These are phyloP conservation scores for Monilinia laxa DNA, from an alignment of 2,329 filamentous ascomycete genomes.

Conservation along the genomic window DNA sequence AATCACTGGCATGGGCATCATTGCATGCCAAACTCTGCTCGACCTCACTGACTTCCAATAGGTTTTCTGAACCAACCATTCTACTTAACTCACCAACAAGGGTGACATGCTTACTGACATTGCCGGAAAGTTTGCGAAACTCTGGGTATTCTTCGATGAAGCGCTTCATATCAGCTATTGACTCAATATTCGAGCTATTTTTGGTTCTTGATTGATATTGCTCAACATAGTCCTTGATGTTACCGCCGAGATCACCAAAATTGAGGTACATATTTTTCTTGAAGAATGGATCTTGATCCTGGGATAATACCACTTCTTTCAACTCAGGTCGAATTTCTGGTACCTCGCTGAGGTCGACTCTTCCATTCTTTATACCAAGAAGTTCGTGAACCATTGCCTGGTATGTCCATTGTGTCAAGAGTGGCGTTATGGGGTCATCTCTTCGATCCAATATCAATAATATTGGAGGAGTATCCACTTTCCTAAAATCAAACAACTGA, in stretches of 20 bases:
- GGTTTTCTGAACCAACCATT: slow-evolving; percentile 77
- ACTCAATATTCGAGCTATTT: slow-evolving; percentile 92
- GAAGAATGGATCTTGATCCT: slow-evolving; percentile 98
- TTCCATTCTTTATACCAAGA: slow-evolving; percentile 90
- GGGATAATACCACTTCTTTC: slow-evolving; percentile 90
- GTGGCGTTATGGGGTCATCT: slow-evolving; percentile 90
- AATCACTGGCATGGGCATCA: slow-evolving; percentile 85
- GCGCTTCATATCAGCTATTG: slow-evolving; percentile 97
- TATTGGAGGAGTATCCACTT: slow-evolving; percentile 91
- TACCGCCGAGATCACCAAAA: slow-evolving; percentile 91
- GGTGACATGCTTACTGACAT: slow-evolving; percentile 98
- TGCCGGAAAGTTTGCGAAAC: slow-evolving; percentile 93
- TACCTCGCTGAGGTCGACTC: slow-evolving; percentile 81
- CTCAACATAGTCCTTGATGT: slow-evolving; percentile 97
- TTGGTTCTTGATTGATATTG: slow-evolving; percentile 99
- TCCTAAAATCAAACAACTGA: slow-evolving; percentile 92
- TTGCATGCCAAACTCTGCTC: slow-evolving; percentile 97
- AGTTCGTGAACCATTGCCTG: slow-evolving; percentile 99
- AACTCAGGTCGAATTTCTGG: slow-evolving; percentile 83
- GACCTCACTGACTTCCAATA: slow-evolving; percentile 95
- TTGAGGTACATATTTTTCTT: slow-evolving; percentile 99
- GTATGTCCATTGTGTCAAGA: slow-evolving; percentile 98
- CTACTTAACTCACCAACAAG: slow-evolving; percentile 91
- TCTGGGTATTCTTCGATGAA: slow-evolving; percentile 99
- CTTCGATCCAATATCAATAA: slow-evolving; percentile 85